Evolutionary conservation across 805 yeast species (phyloP), one percentile per base, ranked within the genome.

Genomic region (Suhomyces sp.): DNA sequence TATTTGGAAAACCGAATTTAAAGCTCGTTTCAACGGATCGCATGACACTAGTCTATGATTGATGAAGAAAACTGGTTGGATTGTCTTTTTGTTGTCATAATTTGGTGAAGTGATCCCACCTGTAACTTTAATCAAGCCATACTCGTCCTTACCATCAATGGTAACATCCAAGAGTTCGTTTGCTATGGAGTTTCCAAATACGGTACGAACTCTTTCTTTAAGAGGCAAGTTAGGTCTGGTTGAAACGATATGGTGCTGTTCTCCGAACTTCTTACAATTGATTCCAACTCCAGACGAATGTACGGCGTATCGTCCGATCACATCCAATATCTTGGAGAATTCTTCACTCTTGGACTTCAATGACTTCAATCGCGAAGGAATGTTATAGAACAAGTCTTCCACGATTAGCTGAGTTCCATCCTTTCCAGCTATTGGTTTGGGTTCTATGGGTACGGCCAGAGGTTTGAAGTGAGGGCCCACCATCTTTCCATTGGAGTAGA

Each of bases 381-480:
- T 77, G 53, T 91, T 93, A 63, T 81, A 93, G 51, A 93, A 93
- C 36, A 93, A 63, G 55, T 93, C 96, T 55, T 88, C 96, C 5
- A 88, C 95, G 0, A 74, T 58, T 19, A 93, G 76, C 42, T 81
- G 87, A 0, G 98, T 93, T 0, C 98, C 98, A 30, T 70, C 74
- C 41, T 76, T 81, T 0, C 98, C 97, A 0, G 98, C 98, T 1
- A 77, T 70, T 0, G 95, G 87, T 43, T 71, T 72, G 2, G 65
- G 54, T 6, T 40, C 56, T 7, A 19, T 22, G n/a, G 13, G 13
- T 7, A n/a, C 16, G 5, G 13, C 26, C 13, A 25, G 17, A 3
- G 42, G 28, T 38, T 66, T 71, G 47, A 58, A 66, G 39, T 57
- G 63, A 1, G 70, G 51, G 2, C 75, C 70, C 3, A 68, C 55